These are phyloP conservation scores for Pseudocercospora vitis DNA, from an alignment of 2,329 filamentous ascomycete species.

Conservation along the genomic window DNA sequence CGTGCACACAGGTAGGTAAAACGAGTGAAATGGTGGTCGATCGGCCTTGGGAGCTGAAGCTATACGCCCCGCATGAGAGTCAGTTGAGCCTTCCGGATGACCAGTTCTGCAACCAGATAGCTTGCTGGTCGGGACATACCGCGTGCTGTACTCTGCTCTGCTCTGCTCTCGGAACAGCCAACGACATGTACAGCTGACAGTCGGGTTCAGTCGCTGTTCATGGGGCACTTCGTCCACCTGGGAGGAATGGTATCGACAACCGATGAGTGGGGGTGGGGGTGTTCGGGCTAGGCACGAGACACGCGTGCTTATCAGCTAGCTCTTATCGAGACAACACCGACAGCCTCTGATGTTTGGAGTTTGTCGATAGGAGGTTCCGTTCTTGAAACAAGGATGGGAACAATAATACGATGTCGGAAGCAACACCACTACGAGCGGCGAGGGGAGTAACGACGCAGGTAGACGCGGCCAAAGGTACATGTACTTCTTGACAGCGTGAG, in stretches of 20 bases:
- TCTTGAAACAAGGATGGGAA: constrained; percentile 3
- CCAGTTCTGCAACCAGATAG: not conserved
- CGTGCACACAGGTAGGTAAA: not conserved
- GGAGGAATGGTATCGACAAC: no score
- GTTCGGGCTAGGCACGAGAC: not conserved
- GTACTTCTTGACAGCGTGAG: not conserved
- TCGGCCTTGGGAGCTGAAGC: not conserved
- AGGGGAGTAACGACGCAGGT: not conserved
- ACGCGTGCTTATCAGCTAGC: constrained; percentile 8
- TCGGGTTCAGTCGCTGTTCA: not conserved
- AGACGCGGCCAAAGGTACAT: not conserved
- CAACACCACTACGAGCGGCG: not conserved
- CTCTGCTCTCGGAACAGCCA: not conserved
- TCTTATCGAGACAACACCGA: not conserved
- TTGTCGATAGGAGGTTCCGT: not conserved
- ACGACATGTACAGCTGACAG: constrained; percentile 4
- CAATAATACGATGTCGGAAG: not conserved
- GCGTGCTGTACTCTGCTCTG: no score
- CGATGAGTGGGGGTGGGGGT: not conserved
- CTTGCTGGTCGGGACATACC: not conserved
- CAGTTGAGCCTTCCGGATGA: constrained; percentile 8
- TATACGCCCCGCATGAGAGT: constrained; percentile 4
- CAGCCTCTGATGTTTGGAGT: not conserved
- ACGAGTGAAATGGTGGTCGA: not conserved
- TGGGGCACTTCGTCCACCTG: not conserved